Base-by-base conservation (phyloP, 495 filamentous ascomycete species). In the Aspergillus baeticus region DNA sequence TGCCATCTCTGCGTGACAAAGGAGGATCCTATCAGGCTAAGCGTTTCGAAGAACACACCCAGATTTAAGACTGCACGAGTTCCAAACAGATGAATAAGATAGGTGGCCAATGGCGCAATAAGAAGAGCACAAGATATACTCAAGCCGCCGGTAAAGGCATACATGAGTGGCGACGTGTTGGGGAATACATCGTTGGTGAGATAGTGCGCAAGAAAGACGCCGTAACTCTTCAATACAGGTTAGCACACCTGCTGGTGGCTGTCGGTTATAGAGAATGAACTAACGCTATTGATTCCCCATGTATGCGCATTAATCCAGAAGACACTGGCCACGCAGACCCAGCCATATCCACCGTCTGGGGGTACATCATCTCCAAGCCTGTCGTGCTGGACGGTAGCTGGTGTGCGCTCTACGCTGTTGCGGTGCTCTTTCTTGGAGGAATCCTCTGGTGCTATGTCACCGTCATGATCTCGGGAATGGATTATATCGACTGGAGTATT, bases 121-220 rank as follows among this genome's bases (percentile, higher is more conserved):
- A 89, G 64, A 44, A 90, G 76, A 7, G 85, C 80, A 68, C 74
- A 76, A 10, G 86, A 87, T 8, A 87, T 81, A 26, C 84, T 87
- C 0, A 91, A 67, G 7, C 88, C 88, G 14, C 88, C 88, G 5
- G 89, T 83, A 60, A 90, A 90, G 41, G 88, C 88, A 60, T 84
- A 92, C 10, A 80, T 74, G 3, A 88, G 68, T 0, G 78, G 71
- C 2, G 79, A 83, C 6, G 84, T 77, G 8, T 77, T 80, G 0
- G 81, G 81, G 55, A 85, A 88, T 15, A 74, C 70, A 49, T 83
- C 67, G 38, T 81, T 68, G 5, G 79, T 78, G 26, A 91, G 77
- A 59, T 90, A 92, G 63, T 88, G 79, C 11, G 83, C 83, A 3
- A 91, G 82, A 66, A 86, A 91, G 10, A 92, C 85, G 11, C 85